Conservation (phyloP, 331 rosid species). For the Pyrus hybrid region DNA sequence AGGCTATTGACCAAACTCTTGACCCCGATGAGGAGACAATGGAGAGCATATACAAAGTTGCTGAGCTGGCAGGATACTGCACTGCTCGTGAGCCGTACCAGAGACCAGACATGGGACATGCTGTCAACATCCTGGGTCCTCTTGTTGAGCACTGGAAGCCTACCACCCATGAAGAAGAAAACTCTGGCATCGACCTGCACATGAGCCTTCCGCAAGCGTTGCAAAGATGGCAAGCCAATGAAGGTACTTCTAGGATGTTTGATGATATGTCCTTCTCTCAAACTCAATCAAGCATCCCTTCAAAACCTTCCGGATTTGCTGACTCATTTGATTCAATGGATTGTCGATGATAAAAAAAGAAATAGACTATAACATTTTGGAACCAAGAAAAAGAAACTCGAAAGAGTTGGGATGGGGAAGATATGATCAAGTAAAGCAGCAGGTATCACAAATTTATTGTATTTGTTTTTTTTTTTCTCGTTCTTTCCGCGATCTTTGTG, state of each 20-base stretch:
- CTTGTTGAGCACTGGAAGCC: conserved; percentile 81
- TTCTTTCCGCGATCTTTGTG: conserved; percentile 21
- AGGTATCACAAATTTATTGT: conserved; percentile 14
- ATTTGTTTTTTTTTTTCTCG: conserved; percentile 13
- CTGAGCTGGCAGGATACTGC: conserved; percentile 81
- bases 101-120: conserved; percentile 87
- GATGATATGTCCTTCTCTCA: conserved; percentile 51
- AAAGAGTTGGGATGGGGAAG: too few relatives aligned
- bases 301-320: conserved; percentile 58
- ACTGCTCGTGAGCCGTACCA: conserved; percentile 78
- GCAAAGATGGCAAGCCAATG: conserved; percentile 77
- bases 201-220: conserved; percentile 78
- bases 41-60: conserved; percentile 72
- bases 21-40: conserved; percentile 65
- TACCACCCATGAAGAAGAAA: conserved; percentile 47
- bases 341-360: too few relatives aligned
- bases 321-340: too few relatives aligned
- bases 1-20: conserved; percentile 55
- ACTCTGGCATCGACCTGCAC: conserved; percentile 51
- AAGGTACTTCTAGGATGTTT: conserved; percentile 67
- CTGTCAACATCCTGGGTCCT: conserved; percentile 67
- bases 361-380: too few relatives aligned
- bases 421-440: background rate
- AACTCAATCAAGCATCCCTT: conserved; percentile 67
- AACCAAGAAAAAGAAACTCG: too few relatives aligned